A percentile compares a stretch with the other conserved stretches of the same genome.
These are phyloP conservation scores for Acanthochlamys bracteata DNA, from an alignment of 106 monocot species.

Conservation along the genomic window DNA sequence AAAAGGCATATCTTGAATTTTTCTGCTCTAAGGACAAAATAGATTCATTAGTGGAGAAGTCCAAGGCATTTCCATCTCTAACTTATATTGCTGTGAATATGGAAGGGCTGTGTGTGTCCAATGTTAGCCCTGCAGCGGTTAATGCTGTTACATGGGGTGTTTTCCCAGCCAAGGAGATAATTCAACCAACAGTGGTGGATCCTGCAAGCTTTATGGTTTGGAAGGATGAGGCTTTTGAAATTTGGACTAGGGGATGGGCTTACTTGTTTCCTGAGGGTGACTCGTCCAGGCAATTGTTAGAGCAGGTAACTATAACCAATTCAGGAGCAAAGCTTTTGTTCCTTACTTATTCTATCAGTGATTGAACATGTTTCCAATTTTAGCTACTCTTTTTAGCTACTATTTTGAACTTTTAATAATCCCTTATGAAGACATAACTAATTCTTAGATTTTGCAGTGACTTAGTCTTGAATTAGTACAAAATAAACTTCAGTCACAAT, in stretches of 20 bases:
- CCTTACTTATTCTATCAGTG: not conserved
- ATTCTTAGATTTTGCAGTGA: too few relatives aligned
- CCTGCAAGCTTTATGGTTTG: slow-evolving; percentile 78
- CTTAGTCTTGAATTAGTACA: too few relatives aligned
- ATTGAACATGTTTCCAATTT: not conserved
- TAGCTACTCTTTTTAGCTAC: not conserved
- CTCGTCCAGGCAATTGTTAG: slow-evolving; percentile 52
- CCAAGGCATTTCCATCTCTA: slow-evolving; percentile 48
- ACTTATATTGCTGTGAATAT: slow-evolving; percentile 73
- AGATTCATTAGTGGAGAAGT: slow-evolving; percentile 49
- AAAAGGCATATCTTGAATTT: slow-evolving; percentile 90
- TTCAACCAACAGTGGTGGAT: slow-evolving; percentile 89
- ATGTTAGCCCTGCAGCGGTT: slow-evolving; percentile 49
- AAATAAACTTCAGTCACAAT: too few relatives aligned
- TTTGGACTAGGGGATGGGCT: slow-evolving; percentile 76
- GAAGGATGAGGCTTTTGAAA: slow-evolving; percentile 93
- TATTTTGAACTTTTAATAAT: too few relatives aligned
- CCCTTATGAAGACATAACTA: too few relatives aligned
- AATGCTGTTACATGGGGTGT: slow-evolving; percentile 98
- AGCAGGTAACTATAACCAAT: slow-evolving; percentile 36
- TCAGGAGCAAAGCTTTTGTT: not conserved
- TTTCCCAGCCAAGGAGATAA: slow-evolving; percentile 89
- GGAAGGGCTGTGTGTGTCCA: slow-evolving; percentile 56
- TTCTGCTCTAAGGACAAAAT: slow-evolving; percentile 79
- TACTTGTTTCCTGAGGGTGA: slow-evolving; percentile 70